phyloP scores from a whole-genome alignment of 2,329 filamentous ascomycete genomes.

The Daldinia sp. region DNA sequence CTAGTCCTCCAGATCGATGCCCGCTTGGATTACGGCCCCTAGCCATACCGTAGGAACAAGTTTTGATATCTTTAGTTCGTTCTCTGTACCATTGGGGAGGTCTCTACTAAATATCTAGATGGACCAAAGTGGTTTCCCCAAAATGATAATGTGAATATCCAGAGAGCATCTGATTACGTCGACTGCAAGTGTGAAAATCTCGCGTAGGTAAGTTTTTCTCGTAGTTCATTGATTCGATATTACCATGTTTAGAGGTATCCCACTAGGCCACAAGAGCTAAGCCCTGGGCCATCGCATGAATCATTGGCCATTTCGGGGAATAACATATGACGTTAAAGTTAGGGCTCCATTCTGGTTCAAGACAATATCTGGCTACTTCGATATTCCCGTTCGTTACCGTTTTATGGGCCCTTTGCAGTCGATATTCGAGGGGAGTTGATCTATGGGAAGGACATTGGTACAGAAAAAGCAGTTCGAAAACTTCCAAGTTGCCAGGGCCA shows the following conservation, averaged over 20 bases:
- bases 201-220: not conserved
- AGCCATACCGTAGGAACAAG: slow-evolving; percentile 8
- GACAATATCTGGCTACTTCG: not conserved
- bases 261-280: not conserved
- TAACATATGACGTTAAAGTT: not conserved
- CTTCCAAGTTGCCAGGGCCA: no score
- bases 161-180: not conserved
- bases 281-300: not conserved
- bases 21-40: slow-evolving; percentile 3
- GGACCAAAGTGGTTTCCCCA: no score
- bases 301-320: not conserved
- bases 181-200: not conserved
- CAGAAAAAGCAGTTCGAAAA: slow-evolving; percentile 7
- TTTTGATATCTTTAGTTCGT: no score
- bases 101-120: no score
- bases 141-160: not conserved
- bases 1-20: slow-evolving; percentile 13
- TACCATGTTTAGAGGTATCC: no score
- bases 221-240: no score
- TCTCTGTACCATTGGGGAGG: no score
- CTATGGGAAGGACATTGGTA: slow-evolving; percentile 18
- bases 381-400: not conserved
- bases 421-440: slow-evolving; percentile 1
- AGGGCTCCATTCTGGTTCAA: slow-evolving; percentile 26
- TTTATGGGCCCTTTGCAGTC: not conserved